Evolutionary conservation across 768 basidiomycete genomes (phyloP).

Genomic region (Tulasnella sp.): DNA sequence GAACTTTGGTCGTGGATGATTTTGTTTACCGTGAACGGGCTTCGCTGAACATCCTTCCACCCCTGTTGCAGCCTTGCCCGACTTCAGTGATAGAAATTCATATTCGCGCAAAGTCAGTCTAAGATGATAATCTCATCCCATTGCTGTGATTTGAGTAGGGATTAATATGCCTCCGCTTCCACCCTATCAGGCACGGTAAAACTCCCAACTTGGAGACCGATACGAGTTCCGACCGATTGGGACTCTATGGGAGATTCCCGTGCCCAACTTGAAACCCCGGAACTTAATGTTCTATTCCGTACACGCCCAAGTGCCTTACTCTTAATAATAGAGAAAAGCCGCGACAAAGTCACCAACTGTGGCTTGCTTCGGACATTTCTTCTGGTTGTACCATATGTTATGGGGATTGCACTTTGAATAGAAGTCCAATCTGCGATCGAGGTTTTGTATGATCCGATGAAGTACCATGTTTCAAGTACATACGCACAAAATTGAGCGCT

Average conservation of each 20-base stretch:
- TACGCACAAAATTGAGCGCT: neutral
- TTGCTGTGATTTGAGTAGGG: no score
- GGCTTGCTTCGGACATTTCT: no score
- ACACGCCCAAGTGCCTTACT: neutral
- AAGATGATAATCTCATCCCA: no score
- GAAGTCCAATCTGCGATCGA: neutral
- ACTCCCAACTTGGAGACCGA: neutral
- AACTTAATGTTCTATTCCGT: neutral
- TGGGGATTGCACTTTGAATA: no score
- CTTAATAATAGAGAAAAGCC: neutral
- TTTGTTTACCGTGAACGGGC: no score
- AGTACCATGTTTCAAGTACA: neutral
- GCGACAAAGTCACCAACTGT: neutral
- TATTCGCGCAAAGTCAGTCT: neutral
- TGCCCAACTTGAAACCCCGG: neutral
- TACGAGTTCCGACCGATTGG: neutral
- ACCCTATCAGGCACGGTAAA: neutral
- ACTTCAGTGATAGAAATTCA: neutral
- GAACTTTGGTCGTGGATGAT: no score
- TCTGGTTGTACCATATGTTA: no score
- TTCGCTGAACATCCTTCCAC: no score
- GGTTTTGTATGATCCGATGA: neutral
- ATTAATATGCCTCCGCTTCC: no score
- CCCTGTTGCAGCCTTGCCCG: neutral
- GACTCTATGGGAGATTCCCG: neutral